Evolutionary conservation across 345 rosid species (phyloP), one percentile per base, ranked within the genome.

Genomic region (Turnera subulata): DNA sequence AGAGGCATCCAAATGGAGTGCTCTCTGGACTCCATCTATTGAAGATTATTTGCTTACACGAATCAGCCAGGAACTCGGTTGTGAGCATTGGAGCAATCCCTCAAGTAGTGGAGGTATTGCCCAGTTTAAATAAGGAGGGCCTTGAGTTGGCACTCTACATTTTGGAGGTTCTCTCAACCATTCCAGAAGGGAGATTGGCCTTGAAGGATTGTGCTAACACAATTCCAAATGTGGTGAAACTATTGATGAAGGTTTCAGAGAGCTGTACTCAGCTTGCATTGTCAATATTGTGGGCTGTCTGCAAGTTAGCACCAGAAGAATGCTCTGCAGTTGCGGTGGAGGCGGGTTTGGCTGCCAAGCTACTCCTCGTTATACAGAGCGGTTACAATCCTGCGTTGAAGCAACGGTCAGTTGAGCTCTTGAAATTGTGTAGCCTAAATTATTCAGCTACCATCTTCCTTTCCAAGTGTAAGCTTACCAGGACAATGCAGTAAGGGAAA

Each of bases 391-490:
- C 66, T 24, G 43, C 12, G n/a, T 24, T 70, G 52, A 70, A 70
- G 62, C 74, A 70, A 57, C 53, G 24, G 15, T 46, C 74, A n/a
- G 62, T 64, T 18, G 74, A 70, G 56, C 70, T 70, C 11, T 59
- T 70, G 57, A 70, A 70, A 55, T 21, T 70, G n/a, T 70, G 74
- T 44, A 70, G 74, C 59, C 46, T 59, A 18, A 70, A 70, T 64
- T 59, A 59, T 35, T 32, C 74, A 11, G 60, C 65, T 17, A 50
- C 74, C 5, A 48, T 58, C 46, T 64, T 64, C 65, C 59, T 64
- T 59, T 70, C 74, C 46, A 55, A 70, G 62, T 70, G 69, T 46
- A 70, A 59, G 74, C 69, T 70, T 24, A 70, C 70, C 14, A 64
- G 47, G 54, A 64, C 66, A n/a, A 63, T 70, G 20, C 69, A 70